Evolutionary conservation across 192 early-diverging fungal genomes (phyloP), one percentile per base, ranked within the genome.

Genomic region (Coemansia sp.): DNA sequence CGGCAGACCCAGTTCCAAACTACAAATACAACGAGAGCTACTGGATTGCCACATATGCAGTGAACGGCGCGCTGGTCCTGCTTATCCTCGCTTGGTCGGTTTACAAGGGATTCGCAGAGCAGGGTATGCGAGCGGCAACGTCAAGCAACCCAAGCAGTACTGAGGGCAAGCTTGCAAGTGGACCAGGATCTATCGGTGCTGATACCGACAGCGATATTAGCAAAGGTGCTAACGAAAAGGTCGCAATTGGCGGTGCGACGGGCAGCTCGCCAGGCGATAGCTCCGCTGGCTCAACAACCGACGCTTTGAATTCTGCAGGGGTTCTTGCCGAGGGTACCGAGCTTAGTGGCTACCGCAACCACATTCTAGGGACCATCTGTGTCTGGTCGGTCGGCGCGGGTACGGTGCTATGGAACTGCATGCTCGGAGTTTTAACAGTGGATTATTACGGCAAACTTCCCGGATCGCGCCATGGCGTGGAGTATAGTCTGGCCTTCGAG

Each of bases 391-490:
- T 79, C 16, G 48, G 14, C 9, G 7, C 56, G 2, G 65, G 77
- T 1, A 71, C 75, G 1, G 31, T 77, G 2, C 62, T 70, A 54
- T 81, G 76, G 72, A 70, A 77, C 30, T 67, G 74, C 21, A 73
- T 67, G 30, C 47, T 83, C 28, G 69, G 77, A 43, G 67, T 85
- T 1, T 61, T 77, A 49, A 71, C 73, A 28, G 58, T 76, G 46
- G 84, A 85, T 55, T 85, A 85, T 65, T 85, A 85, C 50, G 84
- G 82, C 25, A 51, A 64, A n/a, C 64, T 82, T 10, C 56, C 65
- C 6, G 76, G 72, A 6, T 52, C 50, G 45, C 64, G 60, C 31
- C 65, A 71, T 29, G 73, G 73, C n/a, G 69, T 87, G 2, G 79
- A 83, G 38, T 80, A 81, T 58, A 79, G 84, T 60, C 74, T 85